These are phyloP conservation scores for Sporothrix globosa DNA, from an alignment of 2,329 filamentous ascomycete genomes.

Conservation along the genomic window DNA sequence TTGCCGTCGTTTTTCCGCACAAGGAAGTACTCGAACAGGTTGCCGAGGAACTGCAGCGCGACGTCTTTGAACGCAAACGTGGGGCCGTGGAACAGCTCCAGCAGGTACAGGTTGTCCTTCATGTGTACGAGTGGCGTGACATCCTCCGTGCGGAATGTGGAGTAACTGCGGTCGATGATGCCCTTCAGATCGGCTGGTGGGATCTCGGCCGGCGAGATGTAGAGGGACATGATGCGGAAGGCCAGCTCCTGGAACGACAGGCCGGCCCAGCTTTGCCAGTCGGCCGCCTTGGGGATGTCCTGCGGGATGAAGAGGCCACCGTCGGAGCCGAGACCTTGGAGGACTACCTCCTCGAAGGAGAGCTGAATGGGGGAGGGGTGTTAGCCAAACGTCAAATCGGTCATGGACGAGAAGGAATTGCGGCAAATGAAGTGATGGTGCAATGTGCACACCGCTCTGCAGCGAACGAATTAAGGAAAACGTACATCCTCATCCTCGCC, in stretches of 20 bases:
- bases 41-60: conserved; percentile 92
- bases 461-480: background rate
- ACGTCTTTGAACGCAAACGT: conserved; percentile 96
- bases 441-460: too few relatives aligned
- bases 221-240: conserved; percentile 81
- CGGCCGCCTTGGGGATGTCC: conserved; percentile 63
- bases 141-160: conserved; percentile 80
- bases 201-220: conserved; percentile 83
- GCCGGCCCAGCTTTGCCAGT: conserved; percentile 70
- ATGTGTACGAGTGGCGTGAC: conserved; percentile 80
- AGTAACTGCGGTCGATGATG: conserved; percentile 84
- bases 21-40: conserved; percentile 89
- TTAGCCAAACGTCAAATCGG: background rate
- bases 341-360: conserved; percentile 87
- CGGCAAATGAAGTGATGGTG: too few relatives aligned
- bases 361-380: conserved; percentile 55
- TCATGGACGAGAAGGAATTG: too few relatives aligned
- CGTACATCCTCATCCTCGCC: conserved; percentile 37
- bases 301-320: conserved; percentile 90
- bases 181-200: conserved; percentile 75
- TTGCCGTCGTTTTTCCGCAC: conserved; percentile 72
- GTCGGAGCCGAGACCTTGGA: conserved; percentile 85
- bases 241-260: conserved; percentile 81
- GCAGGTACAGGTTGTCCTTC: conserved; percentile 73
- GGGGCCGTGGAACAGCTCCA: conserved; percentile 95